Percentiles rank a stretch among this genome's conserved stretches.
phyloP scores from a whole-genome alignment of 2,329 filamentous ascomycete genomes.

The Sporothrix humicola region DNA sequence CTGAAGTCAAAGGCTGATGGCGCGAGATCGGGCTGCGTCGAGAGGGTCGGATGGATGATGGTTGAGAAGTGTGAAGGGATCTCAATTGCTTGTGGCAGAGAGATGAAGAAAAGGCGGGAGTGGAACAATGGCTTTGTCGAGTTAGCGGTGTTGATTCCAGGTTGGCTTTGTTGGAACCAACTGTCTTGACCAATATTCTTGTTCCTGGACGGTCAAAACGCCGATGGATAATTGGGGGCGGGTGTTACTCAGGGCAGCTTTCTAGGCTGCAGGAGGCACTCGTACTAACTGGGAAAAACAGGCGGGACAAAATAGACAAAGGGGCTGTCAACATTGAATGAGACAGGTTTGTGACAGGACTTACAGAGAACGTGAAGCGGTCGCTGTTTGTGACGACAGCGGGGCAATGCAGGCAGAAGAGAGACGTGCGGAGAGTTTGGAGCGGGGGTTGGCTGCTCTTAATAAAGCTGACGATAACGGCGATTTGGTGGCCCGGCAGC shows the following conservation, averaged over 20 bases:
- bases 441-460: conserved; percentile 33
- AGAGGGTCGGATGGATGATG: neutral
- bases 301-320: neutral
- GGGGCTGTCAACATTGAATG: neutral
- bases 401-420: conserved; percentile 32
- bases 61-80: conserved; percentile 13
- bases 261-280: conserved; percentile 17
- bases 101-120: neutral
- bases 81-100: conserved; percentile 25
- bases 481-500: conserved; percentile 32
- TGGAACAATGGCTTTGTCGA: conserved; percentile 28
- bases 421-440: conserved; percentile 27
- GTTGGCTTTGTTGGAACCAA: neutral
- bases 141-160: conserved; percentile 15
- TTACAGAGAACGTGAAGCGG: conserved; percentile 30
- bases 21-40: conserved; percentile 24
- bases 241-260: conserved; percentile 15
- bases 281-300: neutral
- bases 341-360: conserved; percentile 15
- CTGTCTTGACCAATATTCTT: neutral
- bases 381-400: conserved; percentile 36
- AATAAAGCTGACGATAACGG: conserved; percentile 31
- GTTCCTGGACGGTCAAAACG: conserved; percentile 1
- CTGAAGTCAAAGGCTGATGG: conserved; percentile 20
- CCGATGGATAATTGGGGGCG: neutral